Conservation (phyloP, 2,329 filamentous ascomycete species). For the Pseudodiploospora longispora region DNA sequence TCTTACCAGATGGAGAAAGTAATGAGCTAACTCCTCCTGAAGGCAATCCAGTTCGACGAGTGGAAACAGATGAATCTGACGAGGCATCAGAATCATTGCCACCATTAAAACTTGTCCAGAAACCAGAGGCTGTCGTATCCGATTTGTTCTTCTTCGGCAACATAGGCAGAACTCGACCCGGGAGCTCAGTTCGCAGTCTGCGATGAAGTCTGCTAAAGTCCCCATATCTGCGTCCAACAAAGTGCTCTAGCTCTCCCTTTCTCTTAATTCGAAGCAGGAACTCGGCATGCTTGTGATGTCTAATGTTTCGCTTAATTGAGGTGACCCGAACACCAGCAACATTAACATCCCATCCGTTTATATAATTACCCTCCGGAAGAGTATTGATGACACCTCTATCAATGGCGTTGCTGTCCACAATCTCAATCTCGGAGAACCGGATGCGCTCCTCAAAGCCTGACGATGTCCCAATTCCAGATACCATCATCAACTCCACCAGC, state of each 20-base stretch:
- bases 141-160: conserved; percentile 89
- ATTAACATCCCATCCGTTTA: conserved; percentile 97
- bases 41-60: conserved; percentile 43
- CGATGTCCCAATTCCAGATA: conserved; percentile 89
- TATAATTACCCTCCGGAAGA: conserved; percentile 80
- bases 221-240: conserved; percentile 78
- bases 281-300: conserved; percentile 89
- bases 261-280: conserved; percentile 83
- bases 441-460: conserved; percentile 97
- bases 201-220: conserved; percentile 79
- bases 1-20: conserved; percentile 20
- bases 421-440: conserved; percentile 91
- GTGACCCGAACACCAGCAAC: conserved; percentile 80
- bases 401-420: conserved; percentile 87
- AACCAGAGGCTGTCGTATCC: conserved; percentile 54
- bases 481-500: conserved; percentile 98
- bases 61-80: conserved; percentile 75
- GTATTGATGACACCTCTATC: conserved; percentile 83
- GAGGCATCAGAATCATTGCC: conserved; percentile 66
- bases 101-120: conserved; percentile 44
- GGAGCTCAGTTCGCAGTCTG: conserved; percentile 72
- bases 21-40: conserved; percentile 15
- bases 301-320: conserved; percentile 74
- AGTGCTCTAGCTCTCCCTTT: conserved; percentile 65
- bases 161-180: conserved; percentile 79